These are phyloP conservation scores for Talaromyces trachyspermus DNA, from an alignment of 495 filamentous ascomycete species.

Conservation along the genomic window DNA sequence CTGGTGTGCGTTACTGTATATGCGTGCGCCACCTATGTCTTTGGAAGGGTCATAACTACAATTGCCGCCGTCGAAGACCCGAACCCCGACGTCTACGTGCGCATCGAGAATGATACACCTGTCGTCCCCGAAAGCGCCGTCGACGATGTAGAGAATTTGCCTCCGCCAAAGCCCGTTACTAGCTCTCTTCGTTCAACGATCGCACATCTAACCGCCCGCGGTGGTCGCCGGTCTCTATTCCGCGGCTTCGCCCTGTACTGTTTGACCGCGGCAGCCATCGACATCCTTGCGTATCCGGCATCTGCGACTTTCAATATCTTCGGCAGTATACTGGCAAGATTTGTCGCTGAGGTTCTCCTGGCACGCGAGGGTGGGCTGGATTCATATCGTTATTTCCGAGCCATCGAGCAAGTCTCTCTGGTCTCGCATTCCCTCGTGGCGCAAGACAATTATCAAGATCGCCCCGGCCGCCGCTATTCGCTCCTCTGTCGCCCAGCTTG, in stretches of 20 bases:
- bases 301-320: slow-evolving; percentile 22
- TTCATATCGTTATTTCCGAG: slow-evolving; percentile 54
- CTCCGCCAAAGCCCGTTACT: slow-evolving; percentile 47
- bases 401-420: slow-evolving; percentile 44
- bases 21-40: slow-evolving; percentile 43
- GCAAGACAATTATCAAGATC: slow-evolving; percentile 38
- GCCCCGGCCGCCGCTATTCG: slow-evolving; percentile 43
- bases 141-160: slow-evolving; percentile 18
- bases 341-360: slow-evolving; percentile 34
- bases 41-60: slow-evolving; percentile 49
- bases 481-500: slow-evolving; percentile 23
- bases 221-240: slow-evolving; percentile 50
- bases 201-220: slow-evolving; percentile 47
- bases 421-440: slow-evolving; percentile 40
- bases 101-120: slow-evolving; percentile 31
- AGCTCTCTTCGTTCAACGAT: slow-evolving; percentile 48
- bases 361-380: slow-evolving; percentile 49
- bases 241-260: slow-evolving; percentile 44
- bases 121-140: slow-evolving; percentile 18
- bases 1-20: slow-evolving; percentile 9
- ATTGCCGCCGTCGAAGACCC: slow-evolving; percentile 57
- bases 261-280: slow-evolving; percentile 20
- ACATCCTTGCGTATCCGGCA: slow-evolving; percentile 18
- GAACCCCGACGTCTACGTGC: slow-evolving; percentile 49
- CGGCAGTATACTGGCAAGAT: slow-evolving; percentile 28